These are phyloP conservation scores for Colletotrichum lini DNA, from an alignment of 2,329 filamentous ascomycete genomes.

Conservation along the genomic window DNA sequence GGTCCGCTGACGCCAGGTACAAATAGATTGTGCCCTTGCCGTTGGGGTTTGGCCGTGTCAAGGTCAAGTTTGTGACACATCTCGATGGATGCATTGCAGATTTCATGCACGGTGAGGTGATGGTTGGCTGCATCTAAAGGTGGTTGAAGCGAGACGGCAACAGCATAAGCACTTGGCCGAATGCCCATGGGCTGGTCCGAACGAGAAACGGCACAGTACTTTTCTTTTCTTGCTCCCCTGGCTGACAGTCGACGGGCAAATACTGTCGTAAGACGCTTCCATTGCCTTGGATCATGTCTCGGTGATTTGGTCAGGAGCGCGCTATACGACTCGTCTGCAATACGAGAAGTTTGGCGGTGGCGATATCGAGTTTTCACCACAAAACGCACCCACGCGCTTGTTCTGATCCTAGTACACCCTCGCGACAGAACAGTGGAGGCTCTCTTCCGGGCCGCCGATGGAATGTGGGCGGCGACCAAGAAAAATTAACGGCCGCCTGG, in stretches of 20 bases:
- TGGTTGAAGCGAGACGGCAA: constrained; percentile 29
- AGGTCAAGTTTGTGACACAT: constrained; percentile 26
- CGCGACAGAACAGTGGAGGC: background rate
- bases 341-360: constrained; percentile 33
- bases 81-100: constrained; percentile 27
- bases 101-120: constrained; percentile 37
- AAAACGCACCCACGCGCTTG: background rate
- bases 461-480: constrained; percentile 1
- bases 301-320: background rate
- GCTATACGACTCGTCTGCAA: background rate
- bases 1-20: constrained; percentile 16
- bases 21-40: background rate
- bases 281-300: constrained; percentile 12
- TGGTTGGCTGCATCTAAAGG: constrained; percentile 26
- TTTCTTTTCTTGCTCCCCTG: background rate
- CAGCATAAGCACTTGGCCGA: constrained; percentile 34
- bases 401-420: background rate
- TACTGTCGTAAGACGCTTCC: background rate
- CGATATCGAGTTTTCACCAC: constrained; percentile 4
- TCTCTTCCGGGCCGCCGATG: background rate
- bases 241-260: background rate
- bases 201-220: constrained; percentile 16
- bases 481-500: background rate
- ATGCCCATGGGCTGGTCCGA: background rate
- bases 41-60: constrained; percentile 1